These are phyloP conservation scores for Biscutella laevigata DNA, from an alignment of 441 rosid species.

Conservation along the genomic window DNA sequence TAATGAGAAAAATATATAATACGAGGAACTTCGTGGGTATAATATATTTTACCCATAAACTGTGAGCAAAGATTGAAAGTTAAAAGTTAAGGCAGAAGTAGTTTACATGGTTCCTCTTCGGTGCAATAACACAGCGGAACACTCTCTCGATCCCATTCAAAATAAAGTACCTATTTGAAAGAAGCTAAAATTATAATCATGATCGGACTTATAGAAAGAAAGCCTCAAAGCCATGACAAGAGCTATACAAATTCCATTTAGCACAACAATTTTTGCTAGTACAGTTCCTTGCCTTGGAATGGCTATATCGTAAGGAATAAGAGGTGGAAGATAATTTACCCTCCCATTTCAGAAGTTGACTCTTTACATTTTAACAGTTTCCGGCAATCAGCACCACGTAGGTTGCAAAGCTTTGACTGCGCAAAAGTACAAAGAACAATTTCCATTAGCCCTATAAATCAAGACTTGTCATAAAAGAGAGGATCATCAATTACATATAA, in stretches of 20 bases:
- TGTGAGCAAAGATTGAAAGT: too few species aligned
- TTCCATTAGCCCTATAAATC: not conserved
- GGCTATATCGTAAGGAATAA: not conserved
- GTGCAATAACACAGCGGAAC: conserved; percentile 71
- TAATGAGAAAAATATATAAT: conserved; percentile 6
- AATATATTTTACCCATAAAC: not conserved
- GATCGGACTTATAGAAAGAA: not conserved
- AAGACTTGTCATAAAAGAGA: not conserved
- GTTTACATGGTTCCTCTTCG: conserved; percentile 90
- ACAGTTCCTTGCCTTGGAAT: too few species aligned
- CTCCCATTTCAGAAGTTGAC: conserved; percentile 87
- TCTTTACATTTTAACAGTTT: conserved; percentile 56
- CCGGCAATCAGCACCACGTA: conserved; percentile 53
- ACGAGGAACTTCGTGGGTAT: conserved; percentile 9
- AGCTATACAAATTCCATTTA: not conserved
- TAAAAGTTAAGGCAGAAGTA: too few species aligned
- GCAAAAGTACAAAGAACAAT: conserved; percentile 7
- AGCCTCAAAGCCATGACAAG: not conserved
- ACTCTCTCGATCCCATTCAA: conserved; percentile 95
- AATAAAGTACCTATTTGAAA: conserved; percentile 59
- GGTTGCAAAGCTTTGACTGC: conserved; percentile 81
- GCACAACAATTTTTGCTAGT: not conserved
- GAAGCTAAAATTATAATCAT: conserved; percentile 1
- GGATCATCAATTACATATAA: not conserved
- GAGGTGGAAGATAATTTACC: conserved; percentile 45